Evolutionary conservation across 495 filamentous ascomycete species (phyloP).

Genomic region (Neurospora hispaniola): DNA sequence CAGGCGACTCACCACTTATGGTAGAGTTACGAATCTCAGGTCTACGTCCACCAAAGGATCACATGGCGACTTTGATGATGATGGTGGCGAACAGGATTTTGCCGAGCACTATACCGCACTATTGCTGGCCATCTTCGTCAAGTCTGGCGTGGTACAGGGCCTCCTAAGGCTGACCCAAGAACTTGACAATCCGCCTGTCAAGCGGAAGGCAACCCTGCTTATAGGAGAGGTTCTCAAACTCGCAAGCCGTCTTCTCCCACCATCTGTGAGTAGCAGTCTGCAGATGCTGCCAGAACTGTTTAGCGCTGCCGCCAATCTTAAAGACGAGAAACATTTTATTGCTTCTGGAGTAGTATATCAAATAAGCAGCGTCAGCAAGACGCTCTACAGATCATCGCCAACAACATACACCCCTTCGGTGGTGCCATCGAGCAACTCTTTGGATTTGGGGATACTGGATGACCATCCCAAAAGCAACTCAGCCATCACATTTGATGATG

Average conservation of each 20-base stretch:
- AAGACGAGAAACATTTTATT: slow-evolving; percentile 59
- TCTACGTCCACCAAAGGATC: slow-evolving; percentile 28
- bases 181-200: slow-evolving; percentile 59
- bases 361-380: slow-evolving; percentile 93
- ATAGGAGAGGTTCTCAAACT: slow-evolving; percentile 86
- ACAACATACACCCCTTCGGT: slow-evolving; percentile 27
- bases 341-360: slow-evolving; percentile 88
- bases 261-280: slow-evolving; percentile 62
- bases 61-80: slow-evolving; percentile 51
- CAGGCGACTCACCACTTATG: slow-evolving; percentile 85
- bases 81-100: slow-evolving; percentile 64
- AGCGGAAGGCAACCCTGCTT: slow-evolving; percentile 80
- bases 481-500: slow-evolving; percentile 72
- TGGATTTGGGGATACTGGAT: slow-evolving; percentile 33
- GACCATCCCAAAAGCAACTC: slow-evolving; percentile 65
- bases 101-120: slow-evolving; percentile 88
- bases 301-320: slow-evolving; percentile 58
- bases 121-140: slow-evolving; percentile 76
- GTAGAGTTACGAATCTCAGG: slow-evolving; percentile 81
- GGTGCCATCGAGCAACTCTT: slow-evolving; percentile 24
- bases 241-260: slow-evolving; percentile 73
- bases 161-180: slow-evolving; percentile 63
- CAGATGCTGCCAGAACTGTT: slow-evolving; percentile 82
- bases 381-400: slow-evolving; percentile 67
- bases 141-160: slow-evolving; percentile 69